Conservation (phyloP, 805 yeast species). For the Monosporozyma servazzii region DNA sequence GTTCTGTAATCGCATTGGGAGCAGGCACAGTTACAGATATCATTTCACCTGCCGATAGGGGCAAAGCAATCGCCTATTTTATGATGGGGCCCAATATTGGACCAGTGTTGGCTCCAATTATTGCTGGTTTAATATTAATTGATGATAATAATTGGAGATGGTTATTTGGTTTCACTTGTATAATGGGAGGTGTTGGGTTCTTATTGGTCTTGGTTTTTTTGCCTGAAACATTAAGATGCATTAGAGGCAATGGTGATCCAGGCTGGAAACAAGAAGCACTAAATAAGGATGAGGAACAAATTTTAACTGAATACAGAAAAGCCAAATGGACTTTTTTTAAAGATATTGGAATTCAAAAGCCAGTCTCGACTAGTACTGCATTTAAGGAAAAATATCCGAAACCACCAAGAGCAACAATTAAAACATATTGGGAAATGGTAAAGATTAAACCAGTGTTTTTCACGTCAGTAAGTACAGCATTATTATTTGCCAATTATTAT, state of each 20-base stretch:
- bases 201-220: slow-evolving; percentile 44
- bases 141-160: slow-evolving; percentile 73
- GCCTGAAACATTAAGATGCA: slow-evolving; percentile 72
- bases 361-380: slow-evolving; percentile 14
- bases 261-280: slow-evolving; percentile 15
- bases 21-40: slow-evolving; percentile 85
- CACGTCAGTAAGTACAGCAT: slow-evolving; percentile 39
- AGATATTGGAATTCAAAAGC: slow-evolving; percentile 23
- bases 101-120: slow-evolving; percentile 76
- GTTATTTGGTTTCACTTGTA: slow-evolving; percentile 71
- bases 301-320: neutral
- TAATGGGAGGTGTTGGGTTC: slow-evolving; percentile 49
- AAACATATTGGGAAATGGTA: slow-evolving; percentile 31
- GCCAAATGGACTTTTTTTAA: slow-evolving; percentile 11
- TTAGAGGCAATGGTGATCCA: slow-evolving; percentile 46
- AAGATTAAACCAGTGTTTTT: slow-evolving; percentile 37
- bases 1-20: slow-evolving; percentile 83
- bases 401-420: slow-evolving; percentile 39
- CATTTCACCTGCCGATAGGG: slow-evolving; percentile 57
- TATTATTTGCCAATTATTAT: slow-evolving; percentile 47
- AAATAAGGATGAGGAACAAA: neutral
- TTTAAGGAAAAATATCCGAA: slow-evolving; percentile 30
- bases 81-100: slow-evolving; percentile 85
- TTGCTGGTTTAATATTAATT: slow-evolving; percentile 68
- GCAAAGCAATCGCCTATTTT: slow-evolving; percentile 72